Evolutionary conservation across 768 basidiomycete species (phyloP).

Genomic region (Boletus rex-veris): DNA sequence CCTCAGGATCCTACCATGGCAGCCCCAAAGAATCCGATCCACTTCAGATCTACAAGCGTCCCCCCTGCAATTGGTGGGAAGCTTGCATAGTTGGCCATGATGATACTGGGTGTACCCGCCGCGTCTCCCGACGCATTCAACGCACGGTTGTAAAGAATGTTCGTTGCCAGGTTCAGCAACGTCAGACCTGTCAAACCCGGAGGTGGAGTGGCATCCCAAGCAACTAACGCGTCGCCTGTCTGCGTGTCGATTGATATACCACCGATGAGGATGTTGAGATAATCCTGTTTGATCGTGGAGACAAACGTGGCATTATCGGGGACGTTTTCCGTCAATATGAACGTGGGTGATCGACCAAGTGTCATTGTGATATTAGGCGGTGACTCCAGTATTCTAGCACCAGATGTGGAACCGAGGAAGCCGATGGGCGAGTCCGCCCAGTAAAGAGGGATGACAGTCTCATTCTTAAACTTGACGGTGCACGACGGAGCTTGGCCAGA

Average conservation of each 20-base stretch:
- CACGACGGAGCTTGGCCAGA: slow-evolving; percentile 51
- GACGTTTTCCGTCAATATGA: slow-evolving; percentile 41
- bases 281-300: slow-evolving; percentile 47
- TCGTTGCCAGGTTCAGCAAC: slow-evolving; percentile 66
- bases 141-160: slow-evolving; percentile 62
- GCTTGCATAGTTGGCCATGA: slow-evolving; percentile 51
- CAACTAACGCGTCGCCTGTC: slow-evolving; percentile 52
- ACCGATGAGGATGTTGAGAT: slow-evolving; percentile 55
- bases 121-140: slow-evolving; percentile 48
- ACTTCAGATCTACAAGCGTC: slow-evolving; percentile 62
- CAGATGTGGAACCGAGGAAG: slow-evolving; percentile 27
- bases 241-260: slow-evolving; percentile 61
- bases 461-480: slow-evolving; percentile 34
- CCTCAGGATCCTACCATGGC: slow-evolving; percentile 50
- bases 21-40: slow-evolving; percentile 72
- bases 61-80: slow-evolving; percentile 57
- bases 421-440: slow-evolving; percentile 47
- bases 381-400: slow-evolving; percentile 43
- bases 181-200: slow-evolving; percentile 56
- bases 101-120: slow-evolving; percentile 43
- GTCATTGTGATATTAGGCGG: slow-evolving; percentile 51
- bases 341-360: slow-evolving; percentile 41
- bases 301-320: slow-evolving; percentile 60
- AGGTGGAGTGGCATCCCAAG: slow-evolving; percentile 65
- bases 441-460: slow-evolving; percentile 47